phyloP scores from a whole-genome alignment of 2,329 filamentous ascomycete species.

The Plectosphaerella plurivora region DNA sequence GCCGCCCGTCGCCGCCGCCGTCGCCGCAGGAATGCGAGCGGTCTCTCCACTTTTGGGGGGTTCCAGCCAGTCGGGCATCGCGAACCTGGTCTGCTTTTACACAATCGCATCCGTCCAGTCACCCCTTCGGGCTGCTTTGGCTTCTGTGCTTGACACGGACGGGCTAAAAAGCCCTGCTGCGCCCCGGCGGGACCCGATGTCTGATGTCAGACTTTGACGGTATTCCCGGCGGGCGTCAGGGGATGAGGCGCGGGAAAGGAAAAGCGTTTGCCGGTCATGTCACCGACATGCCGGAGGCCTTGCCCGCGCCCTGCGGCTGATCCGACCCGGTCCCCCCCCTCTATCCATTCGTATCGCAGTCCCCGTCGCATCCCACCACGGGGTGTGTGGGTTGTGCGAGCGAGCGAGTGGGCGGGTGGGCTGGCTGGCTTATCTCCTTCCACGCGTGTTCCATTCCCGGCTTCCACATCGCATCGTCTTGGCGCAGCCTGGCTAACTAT shows the following conservation, averaged over 20 bases:
- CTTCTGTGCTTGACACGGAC: too few species aligned
- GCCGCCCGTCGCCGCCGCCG: not conserved
- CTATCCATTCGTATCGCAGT: too few species aligned
- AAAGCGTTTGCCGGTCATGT: too few species aligned
- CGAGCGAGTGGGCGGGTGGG: too few species aligned
- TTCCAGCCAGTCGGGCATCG: not conserved
- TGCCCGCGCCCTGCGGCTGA: too few species aligned
- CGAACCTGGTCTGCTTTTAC: not conserved
- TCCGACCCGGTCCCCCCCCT: too few species aligned
- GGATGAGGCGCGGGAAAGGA: too few species aligned
- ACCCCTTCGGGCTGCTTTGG: not conserved
- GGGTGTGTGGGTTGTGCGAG: too few species aligned
- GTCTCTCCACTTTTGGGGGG: not conserved
- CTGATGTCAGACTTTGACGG: not conserved
- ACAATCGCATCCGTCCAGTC: not conserved
- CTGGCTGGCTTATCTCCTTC: not conserved
- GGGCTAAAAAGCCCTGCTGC: not conserved
- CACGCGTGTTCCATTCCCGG: not conserved
- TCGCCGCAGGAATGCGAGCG: not conserved
- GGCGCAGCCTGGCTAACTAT: slow-evolving; percentile 10
- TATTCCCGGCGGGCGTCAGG: too few species aligned
- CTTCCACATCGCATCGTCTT: not conserved
- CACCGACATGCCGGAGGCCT: too few species aligned
- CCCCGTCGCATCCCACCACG: too few species aligned
- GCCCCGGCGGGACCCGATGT: not conserved